Evolutionary conservation across 306 rosid genomes (phyloP).

Genomic region (Aeschynomene evenia): DNA sequence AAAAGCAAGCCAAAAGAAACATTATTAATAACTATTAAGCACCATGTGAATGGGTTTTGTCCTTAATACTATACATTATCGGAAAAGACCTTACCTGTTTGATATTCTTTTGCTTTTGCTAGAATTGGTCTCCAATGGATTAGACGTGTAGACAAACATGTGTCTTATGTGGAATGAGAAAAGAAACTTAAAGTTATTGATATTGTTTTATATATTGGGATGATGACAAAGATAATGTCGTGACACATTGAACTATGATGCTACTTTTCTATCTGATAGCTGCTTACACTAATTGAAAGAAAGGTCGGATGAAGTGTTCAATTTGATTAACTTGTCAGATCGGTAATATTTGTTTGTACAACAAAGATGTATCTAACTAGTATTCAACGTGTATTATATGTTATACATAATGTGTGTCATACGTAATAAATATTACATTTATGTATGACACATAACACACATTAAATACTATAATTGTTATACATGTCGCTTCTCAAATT

Average conservation of each 20-base stretch:
- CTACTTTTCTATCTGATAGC: neutral
- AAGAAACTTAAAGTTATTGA: no score
- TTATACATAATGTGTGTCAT: no score
- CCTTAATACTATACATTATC: neutral
- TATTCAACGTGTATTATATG: no score
- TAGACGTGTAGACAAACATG: neutral
- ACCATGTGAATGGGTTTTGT: neutral
- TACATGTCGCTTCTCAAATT: no score
- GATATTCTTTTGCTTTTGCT: neutral
- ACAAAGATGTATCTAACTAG: no score
- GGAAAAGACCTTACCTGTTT: neutral
- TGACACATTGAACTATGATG: neutral
- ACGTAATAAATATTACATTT: no score
- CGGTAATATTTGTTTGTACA: no score
- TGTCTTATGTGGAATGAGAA: neutral
- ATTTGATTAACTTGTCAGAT: neutral
- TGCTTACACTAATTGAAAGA: neutral
- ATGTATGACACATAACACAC: no score
- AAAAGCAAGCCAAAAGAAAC: neutral
- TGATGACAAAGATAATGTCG: neutral
- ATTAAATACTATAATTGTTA: no score
- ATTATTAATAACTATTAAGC: neutral
- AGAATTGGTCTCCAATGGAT: neutral
- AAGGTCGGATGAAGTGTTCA: neutral
- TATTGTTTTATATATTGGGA: neutral